These are phyloP conservation scores for Copromyces sp. DNA, from an alignment of 495 filamentous ascomycete species.

Conservation along the genomic window DNA sequence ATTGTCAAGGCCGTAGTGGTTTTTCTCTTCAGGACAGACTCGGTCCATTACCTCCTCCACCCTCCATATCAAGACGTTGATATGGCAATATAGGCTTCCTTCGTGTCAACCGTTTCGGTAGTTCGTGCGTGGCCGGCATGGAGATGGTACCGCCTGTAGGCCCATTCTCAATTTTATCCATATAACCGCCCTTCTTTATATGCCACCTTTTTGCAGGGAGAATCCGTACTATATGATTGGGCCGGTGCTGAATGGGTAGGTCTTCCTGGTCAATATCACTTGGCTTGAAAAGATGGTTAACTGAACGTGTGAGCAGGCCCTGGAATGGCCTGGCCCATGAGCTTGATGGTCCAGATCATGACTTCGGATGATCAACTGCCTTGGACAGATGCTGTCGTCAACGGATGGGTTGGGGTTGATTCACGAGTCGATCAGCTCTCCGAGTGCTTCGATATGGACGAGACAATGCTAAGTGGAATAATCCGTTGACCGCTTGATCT, in stretches of 20 bases:
- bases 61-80: background rate
- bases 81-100: background rate
- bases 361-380: constrained; percentile 40
- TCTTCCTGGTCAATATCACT: background rate
- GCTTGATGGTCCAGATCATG: constrained; percentile 34
- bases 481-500: background rate
- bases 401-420: constrained; percentile 41
- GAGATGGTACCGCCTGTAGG: background rate
- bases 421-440: constrained; percentile 28
- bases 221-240: constrained; percentile 54
- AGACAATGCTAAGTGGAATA: constrained; percentile 36
- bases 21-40: background rate
- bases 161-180: background rate
- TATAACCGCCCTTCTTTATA: background rate
- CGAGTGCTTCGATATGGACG: constrained; percentile 30
- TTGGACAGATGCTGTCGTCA: constrained; percentile 41
- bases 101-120: background rate
- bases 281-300: background rate
- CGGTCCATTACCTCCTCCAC: background rate
- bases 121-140: background rate
- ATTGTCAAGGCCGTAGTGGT: background rate
- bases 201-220: constrained; percentile 16
- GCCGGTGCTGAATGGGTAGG: constrained; percentile 44
- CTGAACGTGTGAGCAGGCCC: constrained; percentile 39
- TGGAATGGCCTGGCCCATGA: constrained; percentile 47